A percentile compares a stretch with the other conserved stretches of the same genome.
These are phyloP conservation scores for Rhynchosporium secalis DNA, from an alignment of 2,329 filamentous ascomycete genomes.

Conservation along the genomic window DNA sequence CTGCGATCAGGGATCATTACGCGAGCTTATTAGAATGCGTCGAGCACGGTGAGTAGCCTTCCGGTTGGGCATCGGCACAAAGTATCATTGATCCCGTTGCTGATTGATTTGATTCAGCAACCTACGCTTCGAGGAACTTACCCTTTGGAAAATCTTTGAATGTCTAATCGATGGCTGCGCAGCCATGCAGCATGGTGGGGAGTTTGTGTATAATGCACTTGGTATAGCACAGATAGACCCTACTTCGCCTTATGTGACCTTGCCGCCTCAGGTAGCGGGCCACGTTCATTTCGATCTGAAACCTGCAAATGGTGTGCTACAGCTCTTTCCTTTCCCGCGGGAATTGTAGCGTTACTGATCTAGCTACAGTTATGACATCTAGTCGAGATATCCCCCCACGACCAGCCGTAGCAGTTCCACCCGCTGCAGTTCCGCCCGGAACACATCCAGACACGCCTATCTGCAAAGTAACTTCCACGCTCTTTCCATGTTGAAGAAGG, in stretches of 20 bases:
- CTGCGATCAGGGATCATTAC: not conserved
- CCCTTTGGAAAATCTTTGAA: slow-evolving; percentile 18
- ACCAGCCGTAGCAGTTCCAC: no score
- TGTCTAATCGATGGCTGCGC: slow-evolving; percentile 14
- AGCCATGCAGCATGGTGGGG: slow-evolving; percentile 2
- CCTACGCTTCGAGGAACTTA: slow-evolving; percentile 12
- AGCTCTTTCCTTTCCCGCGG: not conserved
- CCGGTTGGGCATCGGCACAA: no score
- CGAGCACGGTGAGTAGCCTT: not conserved
- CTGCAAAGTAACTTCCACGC: not conserved
- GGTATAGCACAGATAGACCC: slow-evolving; percentile 2
- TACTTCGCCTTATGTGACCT: not conserved
- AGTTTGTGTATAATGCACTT: not conserved
- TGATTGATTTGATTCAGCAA: not conserved
- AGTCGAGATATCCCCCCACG: not conserved
- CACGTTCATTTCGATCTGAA: slow-evolving; percentile 17
- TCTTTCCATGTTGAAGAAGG: not conserved
- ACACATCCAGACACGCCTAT: not conserved
- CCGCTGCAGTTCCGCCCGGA: no score
- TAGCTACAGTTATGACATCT: not conserved
- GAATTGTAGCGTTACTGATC: not conserved
- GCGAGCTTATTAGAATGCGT: not conserved
- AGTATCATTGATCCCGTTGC: not conserved
- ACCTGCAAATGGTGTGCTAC: slow-evolving; percentile 1
- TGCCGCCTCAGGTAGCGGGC: not conserved